These are phyloP conservation scores for Lachancea fermentati DNA, from an alignment of 805 yeast species.

Conservation along the genomic window DNA sequence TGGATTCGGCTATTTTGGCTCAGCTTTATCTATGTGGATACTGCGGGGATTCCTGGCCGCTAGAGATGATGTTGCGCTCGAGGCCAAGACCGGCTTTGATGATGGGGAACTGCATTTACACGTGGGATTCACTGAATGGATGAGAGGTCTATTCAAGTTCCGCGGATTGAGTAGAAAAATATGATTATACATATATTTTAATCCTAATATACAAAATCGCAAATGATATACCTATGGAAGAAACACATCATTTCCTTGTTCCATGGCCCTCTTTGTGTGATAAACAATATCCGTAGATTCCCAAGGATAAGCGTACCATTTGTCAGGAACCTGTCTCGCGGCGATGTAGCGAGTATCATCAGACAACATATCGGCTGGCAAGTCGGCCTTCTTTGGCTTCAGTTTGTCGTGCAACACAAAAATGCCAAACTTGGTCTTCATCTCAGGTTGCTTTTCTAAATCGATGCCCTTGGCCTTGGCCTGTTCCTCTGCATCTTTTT, in stretches of 20 bases:
- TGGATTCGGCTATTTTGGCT: constrained; percentile 48
- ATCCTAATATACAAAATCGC: background rate
- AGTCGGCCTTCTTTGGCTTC: constrained; percentile 65
- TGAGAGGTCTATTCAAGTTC: constrained; percentile 8
- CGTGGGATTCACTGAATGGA: constrained; percentile 9
- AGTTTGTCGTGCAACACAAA: constrained; percentile 74
- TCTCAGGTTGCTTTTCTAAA: constrained; percentile 36
- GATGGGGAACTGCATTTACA: constrained; percentile 20
- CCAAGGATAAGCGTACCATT: constrained; percentile 89
- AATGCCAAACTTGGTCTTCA: constrained; percentile 60
- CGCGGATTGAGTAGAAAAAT: constrained; percentile 9
- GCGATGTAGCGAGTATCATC: constrained; percentile 59
- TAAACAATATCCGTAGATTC: constrained; percentile 69
- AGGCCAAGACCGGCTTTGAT: constrained; percentile 24
- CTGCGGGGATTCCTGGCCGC: constrained; percentile 53
- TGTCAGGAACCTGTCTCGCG: constrained; percentile 69
- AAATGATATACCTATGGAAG: constrained; percentile 13
- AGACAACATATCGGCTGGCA: constrained; percentile 58
- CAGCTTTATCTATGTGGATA: constrained; percentile 38
- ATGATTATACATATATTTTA: background rate
- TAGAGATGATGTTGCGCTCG: constrained; percentile 37
- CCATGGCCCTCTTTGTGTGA: constrained; percentile 65
- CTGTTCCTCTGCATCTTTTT: constrained; percentile 63
- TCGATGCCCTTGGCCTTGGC: constrained; percentile 47
- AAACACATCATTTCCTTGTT: constrained; percentile 65